Conservation (phyloP, 768 basidiomycete species). For the Suillus fuscotomentosus region DNA sequence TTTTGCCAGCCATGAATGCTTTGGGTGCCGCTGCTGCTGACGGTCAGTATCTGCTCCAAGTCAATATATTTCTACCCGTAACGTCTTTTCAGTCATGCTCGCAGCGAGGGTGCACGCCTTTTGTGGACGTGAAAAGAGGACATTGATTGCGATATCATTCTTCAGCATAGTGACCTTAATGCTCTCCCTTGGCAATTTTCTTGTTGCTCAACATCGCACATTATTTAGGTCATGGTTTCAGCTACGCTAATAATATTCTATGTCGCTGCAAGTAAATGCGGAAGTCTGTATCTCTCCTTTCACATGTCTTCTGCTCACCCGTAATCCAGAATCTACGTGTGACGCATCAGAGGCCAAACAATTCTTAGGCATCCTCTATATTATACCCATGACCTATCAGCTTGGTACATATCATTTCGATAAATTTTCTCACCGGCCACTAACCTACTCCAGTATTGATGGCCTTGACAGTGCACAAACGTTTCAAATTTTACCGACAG, state of each 20-base stretch:
- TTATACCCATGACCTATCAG: background rate
- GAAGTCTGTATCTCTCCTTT: background rate
- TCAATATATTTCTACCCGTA: background rate
- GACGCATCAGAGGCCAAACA: too few relatives aligned
- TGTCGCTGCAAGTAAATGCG: background rate
- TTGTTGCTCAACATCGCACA: background rate
- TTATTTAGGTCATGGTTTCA: background rate
- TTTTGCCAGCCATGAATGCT: background rate
- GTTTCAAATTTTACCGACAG: background rate
- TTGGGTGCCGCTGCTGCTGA: background rate
- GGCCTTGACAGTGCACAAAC: background rate
- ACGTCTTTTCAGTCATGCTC: background rate
- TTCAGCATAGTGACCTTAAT: background rate
- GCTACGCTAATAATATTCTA: background rate
- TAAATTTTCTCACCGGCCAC: background rate
- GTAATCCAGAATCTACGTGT: background rate
- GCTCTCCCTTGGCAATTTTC: background rate
- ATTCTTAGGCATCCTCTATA: background rate
- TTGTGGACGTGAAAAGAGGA: background rate
- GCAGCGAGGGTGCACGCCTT: background rate
- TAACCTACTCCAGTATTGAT: background rate
- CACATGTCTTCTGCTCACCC: background rate
- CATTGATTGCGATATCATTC: too few relatives aligned
- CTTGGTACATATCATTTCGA: background rate
- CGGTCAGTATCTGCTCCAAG: background rate